Evolutionary conservation across 2,329 filamentous ascomycete species (phyloP), one percentile per base, ranked within the genome.

Genomic region (Aspergillus uvarum): DNA sequence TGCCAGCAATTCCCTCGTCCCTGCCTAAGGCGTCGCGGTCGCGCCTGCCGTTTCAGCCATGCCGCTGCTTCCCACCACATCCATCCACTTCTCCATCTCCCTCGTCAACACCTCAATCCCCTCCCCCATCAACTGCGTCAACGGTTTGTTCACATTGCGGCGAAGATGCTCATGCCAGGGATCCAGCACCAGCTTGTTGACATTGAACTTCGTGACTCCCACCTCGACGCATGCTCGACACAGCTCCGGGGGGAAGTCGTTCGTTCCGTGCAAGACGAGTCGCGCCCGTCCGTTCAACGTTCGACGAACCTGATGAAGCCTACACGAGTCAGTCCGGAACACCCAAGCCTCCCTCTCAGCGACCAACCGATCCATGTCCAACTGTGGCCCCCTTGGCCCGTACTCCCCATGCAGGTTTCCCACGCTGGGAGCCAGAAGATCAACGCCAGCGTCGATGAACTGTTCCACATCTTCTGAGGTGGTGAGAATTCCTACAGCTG

Each of bases 321-420:
- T 74, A n/a, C 38, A 44, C 14, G 16, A 19, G 16, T 44, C 38
- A 80, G 66, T 82, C 14, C 32, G 12, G 14, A 35, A 35, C 32
- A 19, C 31, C 31, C 48, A 7, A 19, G 2, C 22, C 29, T 56
- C n/a, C 16, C 32, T 14, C 0, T 12, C 12, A 10, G 16, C 26
- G 12, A 47, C 55, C 48, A 12, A 62, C 58, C 60, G 47, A 5
- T 61, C 50, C 38, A 64, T 59, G 21, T 89, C 86, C 19, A 88
- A 74, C 66, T 81, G 78, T 8, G 85, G 83, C 0, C 87, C 87
- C 35, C 82, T 76, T 1, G 83, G 80, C 0, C 87, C 87, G 71
- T 91, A 90, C 63, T 86, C 83, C 8, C 88, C 88, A 70, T 91
- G 88, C 44, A 91, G 83, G 67, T 90, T 91, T 6, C 88, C 88